Conservation (phyloP, 768 basidiomycete genomes). For the Xerocomus spinulosus region DNA sequence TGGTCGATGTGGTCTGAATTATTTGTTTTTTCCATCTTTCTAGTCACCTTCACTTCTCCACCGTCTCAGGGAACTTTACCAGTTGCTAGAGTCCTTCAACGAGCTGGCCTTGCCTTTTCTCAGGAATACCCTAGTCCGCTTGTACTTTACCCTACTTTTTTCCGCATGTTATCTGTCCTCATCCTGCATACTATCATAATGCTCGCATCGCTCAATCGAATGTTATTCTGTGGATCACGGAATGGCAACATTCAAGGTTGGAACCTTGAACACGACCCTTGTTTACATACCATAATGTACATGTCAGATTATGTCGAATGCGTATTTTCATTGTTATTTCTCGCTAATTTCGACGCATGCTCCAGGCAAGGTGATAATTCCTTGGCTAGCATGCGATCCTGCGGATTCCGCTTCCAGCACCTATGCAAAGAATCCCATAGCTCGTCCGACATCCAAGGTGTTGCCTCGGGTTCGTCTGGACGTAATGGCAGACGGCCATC, state of each 20-base stretch:
- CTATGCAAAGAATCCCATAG: conserved; percentile 43
- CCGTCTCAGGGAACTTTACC: conserved; percentile 18
- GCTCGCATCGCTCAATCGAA: conserved; percentile 33
- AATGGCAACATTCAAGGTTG: not conserved
- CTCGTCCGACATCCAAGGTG: conserved; percentile 41
- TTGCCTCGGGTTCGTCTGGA: conserved; percentile 34
- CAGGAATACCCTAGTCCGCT: conserved; percentile 37
- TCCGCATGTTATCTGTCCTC: conserved; percentile 36
- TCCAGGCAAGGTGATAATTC: conserved; percentile 27
- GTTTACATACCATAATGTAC: conserved; percentile 2
- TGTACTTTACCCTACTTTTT: conserved; percentile 38
- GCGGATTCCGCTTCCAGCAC: conserved; percentile 44
- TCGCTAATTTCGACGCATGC: conserved; percentile 1
- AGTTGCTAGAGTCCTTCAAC: conserved; percentile 27
- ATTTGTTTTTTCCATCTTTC: conserved; percentile 3
- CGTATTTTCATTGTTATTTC: not conserved
- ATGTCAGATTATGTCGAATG: not conserved
- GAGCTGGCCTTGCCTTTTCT: conserved; percentile 35
- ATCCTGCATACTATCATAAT: conserved; percentile 36
- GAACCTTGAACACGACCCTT: not conserved
- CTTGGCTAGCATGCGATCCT: conserved; percentile 38
- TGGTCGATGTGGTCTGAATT: conserved; percentile 12
- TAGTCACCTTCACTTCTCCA: conserved; percentile 5
- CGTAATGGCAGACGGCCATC: conserved; percentile 38
- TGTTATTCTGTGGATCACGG: conserved; percentile 12